Conservation (phyloP, 257 asterid species). For the Fraxinus quadrangulata region DNA sequence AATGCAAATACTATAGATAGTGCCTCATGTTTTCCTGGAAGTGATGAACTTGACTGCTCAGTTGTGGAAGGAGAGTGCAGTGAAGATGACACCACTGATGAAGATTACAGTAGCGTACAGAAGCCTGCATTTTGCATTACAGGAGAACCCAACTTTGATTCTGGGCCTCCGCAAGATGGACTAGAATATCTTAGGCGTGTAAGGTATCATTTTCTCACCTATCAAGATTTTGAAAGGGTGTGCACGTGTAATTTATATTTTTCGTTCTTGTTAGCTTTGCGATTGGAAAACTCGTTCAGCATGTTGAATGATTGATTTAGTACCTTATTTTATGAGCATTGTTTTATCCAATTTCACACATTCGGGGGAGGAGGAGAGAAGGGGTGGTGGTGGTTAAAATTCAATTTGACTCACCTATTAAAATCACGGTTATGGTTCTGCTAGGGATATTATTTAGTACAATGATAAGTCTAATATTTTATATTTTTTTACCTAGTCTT, state of each 20-base stretch:
- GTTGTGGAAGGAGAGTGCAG: conserved; percentile 47
- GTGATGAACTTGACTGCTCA: conserved; percentile 41
- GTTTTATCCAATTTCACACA: background rate
- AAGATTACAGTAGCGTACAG: conserved; percentile 73
- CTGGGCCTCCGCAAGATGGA: conserved; percentile 96
- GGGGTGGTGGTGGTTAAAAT: too few species aligned
- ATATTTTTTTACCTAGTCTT: too few species aligned
- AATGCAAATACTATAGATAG: conserved; percentile 31
- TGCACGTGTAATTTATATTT: conserved; percentile 9
- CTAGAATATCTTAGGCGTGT: conserved; percentile 97
- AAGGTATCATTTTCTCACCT: conserved; percentile 50
- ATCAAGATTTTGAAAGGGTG: conserved; percentile 16
- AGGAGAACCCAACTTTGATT: conserved; percentile 93
- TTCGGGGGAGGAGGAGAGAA: background rate
- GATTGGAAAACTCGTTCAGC: background rate
- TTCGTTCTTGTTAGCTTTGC: conserved; percentile 5
- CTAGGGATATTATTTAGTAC: too few species aligned
- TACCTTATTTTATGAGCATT: conserved; percentile 2
- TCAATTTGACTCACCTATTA: too few species aligned
- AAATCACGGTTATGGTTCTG: too few species aligned
- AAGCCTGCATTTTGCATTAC: conserved; percentile 74
- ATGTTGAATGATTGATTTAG: conserved; percentile 11
- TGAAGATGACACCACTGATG: conserved; percentile 73
- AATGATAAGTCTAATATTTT: too few species aligned
- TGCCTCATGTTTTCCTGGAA: conserved; percentile 29